Base-by-base conservation (phyloP, 2,329 filamentous ascomycete genomes). In the Xylariaceae sp. region DNA sequence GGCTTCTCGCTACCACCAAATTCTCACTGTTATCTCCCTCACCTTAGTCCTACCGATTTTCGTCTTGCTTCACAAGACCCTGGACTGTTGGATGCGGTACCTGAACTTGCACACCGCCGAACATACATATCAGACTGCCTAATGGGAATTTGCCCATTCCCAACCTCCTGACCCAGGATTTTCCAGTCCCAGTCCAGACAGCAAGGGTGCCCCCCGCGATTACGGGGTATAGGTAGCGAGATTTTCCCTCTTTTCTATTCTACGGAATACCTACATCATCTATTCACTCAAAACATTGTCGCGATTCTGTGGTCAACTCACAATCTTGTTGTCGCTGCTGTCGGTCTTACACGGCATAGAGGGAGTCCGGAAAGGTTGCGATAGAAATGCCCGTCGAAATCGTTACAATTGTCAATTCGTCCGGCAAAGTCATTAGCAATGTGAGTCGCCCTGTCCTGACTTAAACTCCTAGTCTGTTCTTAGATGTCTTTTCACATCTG, bases 401-500 rank as follows among this genome's bases (percentile, higher is more conserved):
- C 49, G 68, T 72, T 34, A 72, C 70, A 1, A 68, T 72, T 48
- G 69, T 72, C 53, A 72, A 72, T 59, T 68, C 66, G 37, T 72
- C 70, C 39, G 70, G 70, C 59, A 72, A 72, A 65, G 68, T 72
- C 35, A 72, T 72, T 53, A 71, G 69, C 64, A 72, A 70, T 70
- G 70, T 72, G 66, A 71, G 70, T 68, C 59, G 10, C 42, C 47
- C 50, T 56, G 11, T 42, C 8, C 23, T 30, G 23, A 30, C 23
- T 30, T 30, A 30, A 30, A 30, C 23, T 30, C 23, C 23, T 30
- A 30, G 23, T 30, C 23, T 30, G 23, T 30, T 30, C 23, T 30
- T 4, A 30, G 4, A 30, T 30, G 23, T 30, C 23, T 30, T 30
- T 30, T 30, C 23, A 30, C 23, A 30, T 30, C 23, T 30, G 23